A percentile compares a stretch with the other conserved stretches of the same genome.
These are phyloP conservation scores for Avena sativa DNA, from an alignment of 176 grass and related monocot species.

Conservation along the genomic window DNA sequence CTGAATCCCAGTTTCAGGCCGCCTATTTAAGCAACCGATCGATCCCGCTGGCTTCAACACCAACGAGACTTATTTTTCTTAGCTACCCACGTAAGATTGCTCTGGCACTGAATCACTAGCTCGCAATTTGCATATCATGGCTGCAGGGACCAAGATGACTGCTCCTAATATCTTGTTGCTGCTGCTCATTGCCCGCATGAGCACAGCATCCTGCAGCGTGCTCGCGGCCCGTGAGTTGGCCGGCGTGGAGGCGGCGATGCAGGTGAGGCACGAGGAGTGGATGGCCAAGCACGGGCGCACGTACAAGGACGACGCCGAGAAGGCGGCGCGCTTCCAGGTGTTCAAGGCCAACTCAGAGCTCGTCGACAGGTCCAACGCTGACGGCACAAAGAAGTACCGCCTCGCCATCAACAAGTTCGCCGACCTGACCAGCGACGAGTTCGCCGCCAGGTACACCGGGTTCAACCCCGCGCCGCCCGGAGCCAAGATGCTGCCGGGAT, in stretches of 20 bases:
- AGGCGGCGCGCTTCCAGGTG: constrained; percentile 42
- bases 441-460: constrained; percentile 23
- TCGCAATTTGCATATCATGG: background rate
- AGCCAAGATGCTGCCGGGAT: background rate
- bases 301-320: constrained; percentile 51
- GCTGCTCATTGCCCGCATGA: background rate
- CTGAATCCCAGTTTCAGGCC: background rate
- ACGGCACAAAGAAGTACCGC: constrained; percentile 28
- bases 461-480: constrained; percentile 39
- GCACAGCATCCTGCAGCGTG: background rate
- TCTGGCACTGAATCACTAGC: background rate
- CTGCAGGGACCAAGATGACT: background rate
- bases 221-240: constrained; percentile 13
- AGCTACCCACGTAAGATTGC: too few species aligned
- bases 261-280: constrained; percentile 40
- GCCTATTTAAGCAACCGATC: background rate
- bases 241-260: background rate
- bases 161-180: background rate
- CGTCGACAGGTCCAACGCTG: constrained; percentile 44
- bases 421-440: constrained; percentile 56
- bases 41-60: background rate
- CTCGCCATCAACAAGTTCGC: constrained; percentile 45
- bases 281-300: constrained; percentile 45
- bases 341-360: constrained; percentile 47
- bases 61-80: too few species aligned